Percentiles rank a stretch among this genome's conserved stretches.
These are phyloP conservation scores for Sungouiozyma ichnusensis DNA, from an alignment of 805 yeast genomes.

Conservation along the genomic window DNA sequence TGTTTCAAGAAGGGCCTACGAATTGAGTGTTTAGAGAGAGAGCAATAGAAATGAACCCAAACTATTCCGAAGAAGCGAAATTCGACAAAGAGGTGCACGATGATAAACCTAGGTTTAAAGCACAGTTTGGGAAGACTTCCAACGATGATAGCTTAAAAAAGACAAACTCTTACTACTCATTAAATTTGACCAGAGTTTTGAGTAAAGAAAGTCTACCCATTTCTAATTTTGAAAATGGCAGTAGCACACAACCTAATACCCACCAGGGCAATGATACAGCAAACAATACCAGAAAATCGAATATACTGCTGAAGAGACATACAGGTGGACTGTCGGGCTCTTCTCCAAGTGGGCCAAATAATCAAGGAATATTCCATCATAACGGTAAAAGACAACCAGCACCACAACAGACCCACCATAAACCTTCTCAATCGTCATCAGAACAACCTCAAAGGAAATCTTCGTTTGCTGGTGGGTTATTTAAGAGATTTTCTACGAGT, in stretches of 20 bases:
- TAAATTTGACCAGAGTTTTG: not conserved
- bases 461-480: slow-evolving; percentile 19
- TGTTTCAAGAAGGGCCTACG: not conserved
- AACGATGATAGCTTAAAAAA: not conserved
- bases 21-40: not conserved
- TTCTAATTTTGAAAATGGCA: not conserved
- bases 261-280: not conserved
- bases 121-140: not conserved
- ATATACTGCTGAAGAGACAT: slow-evolving; percentile 10
- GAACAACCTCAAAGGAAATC: slow-evolving; percentile 14
- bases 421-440: not conserved
- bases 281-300: slow-evolving; percentile 1
- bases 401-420: slow-evolving; percentile 1
- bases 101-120: slow-evolving; percentile 7
- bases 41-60: not conserved
- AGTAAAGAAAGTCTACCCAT: not conserved
- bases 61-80: not conserved
- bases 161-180: not conserved
- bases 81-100: slow-evolving; percentile 5
- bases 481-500: slow-evolving; percentile 16
- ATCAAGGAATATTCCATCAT: slow-evolving; percentile 1
- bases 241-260: not conserved
- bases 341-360: not conserved
- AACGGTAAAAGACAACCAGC: not conserved
- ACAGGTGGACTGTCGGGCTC: slow-evolving; percentile 1